phyloP scores from a whole-genome alignment of 2,329 filamentous ascomycete species.

The Domatiomyces globalis region DNA sequence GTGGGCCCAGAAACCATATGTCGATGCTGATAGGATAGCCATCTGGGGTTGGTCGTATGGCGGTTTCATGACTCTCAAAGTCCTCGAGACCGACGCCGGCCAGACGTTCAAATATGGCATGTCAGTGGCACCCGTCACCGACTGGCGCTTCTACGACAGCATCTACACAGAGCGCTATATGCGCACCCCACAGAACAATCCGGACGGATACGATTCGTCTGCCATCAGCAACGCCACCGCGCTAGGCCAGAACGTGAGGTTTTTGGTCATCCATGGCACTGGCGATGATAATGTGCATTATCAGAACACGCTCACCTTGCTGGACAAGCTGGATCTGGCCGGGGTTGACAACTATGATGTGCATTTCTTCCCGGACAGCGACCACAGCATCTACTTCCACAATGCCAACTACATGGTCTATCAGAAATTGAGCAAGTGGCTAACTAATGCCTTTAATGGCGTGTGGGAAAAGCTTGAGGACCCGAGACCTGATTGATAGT shows the following conservation, averaged over 20 bases:
- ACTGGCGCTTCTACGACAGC: conserved; percentile 91
- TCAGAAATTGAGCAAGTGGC: conserved; percentile 77
- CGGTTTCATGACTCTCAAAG: conserved; percentile 89
- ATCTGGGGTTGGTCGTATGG: conserved; percentile 99
- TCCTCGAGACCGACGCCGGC: conserved; percentile 79
- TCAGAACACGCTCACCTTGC: conserved; percentile 76
- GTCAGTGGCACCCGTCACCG: conserved; percentile 95
- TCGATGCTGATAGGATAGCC: conserved; percentile 67
- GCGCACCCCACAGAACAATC: conserved; percentile 79
- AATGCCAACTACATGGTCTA: conserved; percentile 85
- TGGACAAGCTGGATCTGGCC: conserved; percentile 72
- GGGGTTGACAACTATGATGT: conserved; percentile 89
- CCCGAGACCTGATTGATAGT: not conserved
- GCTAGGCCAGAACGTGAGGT: conserved; percentile 63
- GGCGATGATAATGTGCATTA: conserved; percentile 96
- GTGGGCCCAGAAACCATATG: conserved; percentile 68
- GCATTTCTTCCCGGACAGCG: conserved; percentile 89
- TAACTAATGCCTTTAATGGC: conserved; percentile 94
- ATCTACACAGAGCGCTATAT: conserved; percentile 96
- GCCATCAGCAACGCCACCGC: conserved; percentile 61
- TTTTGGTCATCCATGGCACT: conserved; percentile 91
- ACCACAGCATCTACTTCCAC: conserved; percentile 91
- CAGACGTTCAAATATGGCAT: conserved; percentile 90
- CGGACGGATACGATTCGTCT: conserved; percentile 58
- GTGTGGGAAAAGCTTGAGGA: conserved; percentile 54